These are phyloP conservation scores for Chalciporus pseudorubinellus DNA, from an alignment of 768 basidiomycete species.

Conservation along the genomic window DNA sequence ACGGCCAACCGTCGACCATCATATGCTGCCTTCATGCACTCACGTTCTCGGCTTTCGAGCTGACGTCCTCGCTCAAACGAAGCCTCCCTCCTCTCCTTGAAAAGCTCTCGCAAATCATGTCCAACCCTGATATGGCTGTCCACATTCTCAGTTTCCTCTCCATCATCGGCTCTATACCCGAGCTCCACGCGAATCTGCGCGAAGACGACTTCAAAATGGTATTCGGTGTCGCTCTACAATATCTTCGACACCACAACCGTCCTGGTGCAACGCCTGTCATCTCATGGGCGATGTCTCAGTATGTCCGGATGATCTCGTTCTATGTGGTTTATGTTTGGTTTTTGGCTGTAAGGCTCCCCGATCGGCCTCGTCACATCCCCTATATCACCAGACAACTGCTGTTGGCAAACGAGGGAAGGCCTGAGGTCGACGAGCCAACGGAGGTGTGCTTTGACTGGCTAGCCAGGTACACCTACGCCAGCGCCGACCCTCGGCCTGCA, in stretches of 20 bases:
- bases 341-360: constrained; percentile 76
- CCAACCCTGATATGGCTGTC: constrained; percentile 88
- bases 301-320: constrained; percentile 86
- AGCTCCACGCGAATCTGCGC: constrained; percentile 86
- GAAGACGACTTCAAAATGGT: constrained; percentile 90
- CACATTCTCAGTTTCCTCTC: constrained; percentile 92
- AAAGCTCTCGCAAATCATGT: constrained; percentile 91
- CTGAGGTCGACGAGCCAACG: constrained; percentile 79
- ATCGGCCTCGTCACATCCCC: constrained; percentile 76
- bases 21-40: constrained; percentile 90
- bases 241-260: constrained; percentile 87
- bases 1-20: constrained; percentile 70
- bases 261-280: constrained; percentile 54
- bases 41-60: constrained; percentile 82
- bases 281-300: constrained; percentile 87
- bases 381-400: constrained; percentile 87
- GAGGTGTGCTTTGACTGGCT: constrained; percentile 99
- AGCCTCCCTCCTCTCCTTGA: constrained; percentile 77
- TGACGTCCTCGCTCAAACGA: constrained; percentile 78
- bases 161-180: constrained; percentile 77
- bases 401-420: constrained; percentile 75
- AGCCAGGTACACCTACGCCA: constrained; percentile 89
- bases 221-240: constrained; percentile 91
- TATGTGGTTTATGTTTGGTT: constrained; percentile 95
- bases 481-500: constrained; percentile 88